A percentile compares a stretch with the other conserved stretches of the same genome.
Evolutionary conservation across 805 yeast genomes (phyloP).

Genomic region (Yarrowia divulgata): DNA sequence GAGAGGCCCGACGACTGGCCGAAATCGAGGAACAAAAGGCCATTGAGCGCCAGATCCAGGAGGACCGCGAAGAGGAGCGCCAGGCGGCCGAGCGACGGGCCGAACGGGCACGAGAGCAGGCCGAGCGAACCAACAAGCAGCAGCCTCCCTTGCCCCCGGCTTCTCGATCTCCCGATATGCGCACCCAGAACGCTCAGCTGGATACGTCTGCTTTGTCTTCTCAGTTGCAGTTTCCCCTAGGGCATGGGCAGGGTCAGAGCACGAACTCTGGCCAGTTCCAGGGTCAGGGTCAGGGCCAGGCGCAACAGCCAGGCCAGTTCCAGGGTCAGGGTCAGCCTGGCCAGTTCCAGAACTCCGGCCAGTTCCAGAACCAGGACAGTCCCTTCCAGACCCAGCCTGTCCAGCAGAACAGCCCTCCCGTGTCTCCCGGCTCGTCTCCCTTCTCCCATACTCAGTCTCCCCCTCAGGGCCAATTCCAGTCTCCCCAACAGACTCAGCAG

Average conservation of each 20-base stretch:
- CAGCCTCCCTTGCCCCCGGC: slow-evolving; percentile 36
- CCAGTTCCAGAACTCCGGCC: neutral
- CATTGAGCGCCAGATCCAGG: slow-evolving; percentile 39
- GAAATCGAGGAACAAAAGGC: slow-evolving; percentile 38
- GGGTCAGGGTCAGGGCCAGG: neutral
- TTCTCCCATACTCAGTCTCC: slow-evolving; percentile 18
- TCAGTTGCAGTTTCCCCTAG: slow-evolving; percentile 25
- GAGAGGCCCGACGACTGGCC: slow-evolving; percentile 22
- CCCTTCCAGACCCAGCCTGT: neutral
- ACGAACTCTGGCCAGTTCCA: slow-evolving; percentile 27
- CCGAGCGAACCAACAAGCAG: slow-evolving; percentile 28
- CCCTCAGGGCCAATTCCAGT: slow-evolving; percentile 24
- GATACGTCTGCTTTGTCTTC: slow-evolving; percentile 29
- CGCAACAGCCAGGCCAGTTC: neutral
- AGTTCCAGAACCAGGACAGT: neutral
- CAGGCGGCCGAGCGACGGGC: slow-evolving; percentile 27
- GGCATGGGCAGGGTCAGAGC: neutral
- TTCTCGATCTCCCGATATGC: slow-evolving; percentile 28
- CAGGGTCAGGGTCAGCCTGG: slow-evolving; percentile 8
- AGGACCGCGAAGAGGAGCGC: slow-evolving; percentile 35
- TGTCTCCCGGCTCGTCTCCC: slow-evolving; percentile 15
- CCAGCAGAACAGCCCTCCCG: slow-evolving; percentile 22
- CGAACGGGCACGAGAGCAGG: slow-evolving; percentile 24
- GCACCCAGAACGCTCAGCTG: slow-evolving; percentile 20
- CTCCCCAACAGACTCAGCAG: slow-evolving; percentile 10